Evolutionary conservation across 179 eudicot species (phyloP), one percentile per base, ranked within the genome.

Genomic region (Spinacia oleracea): DNA sequence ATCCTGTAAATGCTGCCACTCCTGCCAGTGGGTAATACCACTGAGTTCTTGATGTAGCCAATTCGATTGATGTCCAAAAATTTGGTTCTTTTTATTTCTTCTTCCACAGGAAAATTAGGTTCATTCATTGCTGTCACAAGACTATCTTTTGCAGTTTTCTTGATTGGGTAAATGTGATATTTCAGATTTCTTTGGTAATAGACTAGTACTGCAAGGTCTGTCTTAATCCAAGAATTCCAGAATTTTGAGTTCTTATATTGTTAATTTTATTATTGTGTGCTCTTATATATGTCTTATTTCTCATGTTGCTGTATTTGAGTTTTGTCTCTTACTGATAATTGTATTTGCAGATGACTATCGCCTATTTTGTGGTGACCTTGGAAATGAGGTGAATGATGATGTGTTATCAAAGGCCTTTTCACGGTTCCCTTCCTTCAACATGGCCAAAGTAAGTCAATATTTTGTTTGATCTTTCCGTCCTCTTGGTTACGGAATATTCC

Each of bases 381-480:
- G 97, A 73, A 95, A 93, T 72, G 98, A 95, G 86, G 97, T 95
- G 87, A 95, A 95, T 84, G 98, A 95, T 85, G 98, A 95, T 86
- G 97, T 95, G 78, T 87, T 95, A 29, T 84, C 97, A 42, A 95
- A 91, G 84, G 98, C 97, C 21, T 95, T 95, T 86, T 45, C 93
- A 60, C 86, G 97, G 40, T 95, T 91, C 83, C 98, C 98, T 72
- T 90, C 97, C 32, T 93, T 90, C 75, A 95, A 95, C 81, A 90
- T 95, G 95, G 97, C 98, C 40, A 90, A 88, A 79, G 98, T 95
- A 85, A 82, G 95, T 80, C 81, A 68, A 58, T 72, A 38, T 38
- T 43, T 68, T 31, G 15, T 50, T 3, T 6, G 23, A 42, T 45
- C 21, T 50, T 11, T 11, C 46, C 8, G 3, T 31, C 12, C 32